A percentile compares a stretch with the other conserved stretches of the same genome.
Conservation (phyloP, 2,329 filamentous ascomycete species). For the Alternaria viburni region DNA sequence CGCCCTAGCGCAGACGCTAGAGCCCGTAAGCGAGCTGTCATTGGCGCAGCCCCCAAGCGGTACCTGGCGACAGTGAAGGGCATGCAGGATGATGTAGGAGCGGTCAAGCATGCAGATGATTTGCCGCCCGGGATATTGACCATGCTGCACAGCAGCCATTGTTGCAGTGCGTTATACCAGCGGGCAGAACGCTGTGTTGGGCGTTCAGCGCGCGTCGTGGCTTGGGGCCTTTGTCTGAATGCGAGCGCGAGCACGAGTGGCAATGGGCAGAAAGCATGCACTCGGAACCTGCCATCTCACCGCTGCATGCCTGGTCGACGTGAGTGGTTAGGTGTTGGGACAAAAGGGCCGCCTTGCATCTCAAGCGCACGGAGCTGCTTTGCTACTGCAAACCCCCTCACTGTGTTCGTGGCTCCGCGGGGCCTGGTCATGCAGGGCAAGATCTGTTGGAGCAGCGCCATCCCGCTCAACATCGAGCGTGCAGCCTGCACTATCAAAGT, state of each 20-base stretch:
- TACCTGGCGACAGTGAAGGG: constrained; percentile 18
- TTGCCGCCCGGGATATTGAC: constrained; percentile 11
- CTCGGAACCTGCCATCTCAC: constrained; percentile 26
- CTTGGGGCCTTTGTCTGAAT: not conserved
- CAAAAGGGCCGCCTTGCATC: constrained; percentile 28
- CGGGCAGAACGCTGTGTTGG: not conserved
- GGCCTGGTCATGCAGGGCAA: constrained; percentile 26
- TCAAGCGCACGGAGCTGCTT: constrained; percentile 8
- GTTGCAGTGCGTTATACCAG: not conserved
- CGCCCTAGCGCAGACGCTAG: constrained; percentile 11
- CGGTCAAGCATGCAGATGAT: constrained; percentile 20
- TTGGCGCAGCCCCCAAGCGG: constrained; percentile 21
- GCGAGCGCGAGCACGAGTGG: constrained; percentile 4
- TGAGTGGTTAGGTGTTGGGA: constrained; percentile 25
- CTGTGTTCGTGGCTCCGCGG: constrained; percentile 9
- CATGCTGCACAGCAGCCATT: constrained; percentile 2
- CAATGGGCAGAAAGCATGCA: constrained; percentile 12
- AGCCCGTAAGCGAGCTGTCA: constrained; percentile 3
- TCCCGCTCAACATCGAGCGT: constrained; percentile 18
- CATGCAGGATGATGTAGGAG: constrained; percentile 29
- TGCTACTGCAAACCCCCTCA: constrained; percentile 5
- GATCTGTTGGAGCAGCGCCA: constrained; percentile 24
- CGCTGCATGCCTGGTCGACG: constrained; percentile 13
- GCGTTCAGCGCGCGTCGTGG: constrained; percentile 8
- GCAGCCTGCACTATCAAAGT: constrained; percentile 10